phyloP scores from a whole-genome alignment of 176 grass and related monocot species.

The Bolboschoenus planiculmis region DNA sequence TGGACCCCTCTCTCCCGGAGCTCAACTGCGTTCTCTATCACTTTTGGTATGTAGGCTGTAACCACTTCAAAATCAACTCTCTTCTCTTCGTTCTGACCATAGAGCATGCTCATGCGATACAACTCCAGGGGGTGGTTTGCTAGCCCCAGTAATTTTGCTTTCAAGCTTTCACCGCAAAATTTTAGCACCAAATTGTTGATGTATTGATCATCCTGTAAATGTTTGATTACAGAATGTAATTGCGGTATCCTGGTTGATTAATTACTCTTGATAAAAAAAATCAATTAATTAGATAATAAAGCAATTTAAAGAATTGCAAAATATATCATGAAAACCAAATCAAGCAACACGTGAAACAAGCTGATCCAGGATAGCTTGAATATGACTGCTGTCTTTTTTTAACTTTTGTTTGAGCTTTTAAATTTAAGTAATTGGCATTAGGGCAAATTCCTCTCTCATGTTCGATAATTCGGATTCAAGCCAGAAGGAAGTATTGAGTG shows the following conservation, averaged over 20 bases:
- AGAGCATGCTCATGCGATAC: slow-evolving; percentile 7
- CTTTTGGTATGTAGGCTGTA: not conserved
- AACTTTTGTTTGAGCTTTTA: not conserved
- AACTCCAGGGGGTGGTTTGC: slow-evolving; percentile 19
- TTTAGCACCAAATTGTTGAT: slow-evolving; percentile 19
- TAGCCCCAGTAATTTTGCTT: not conserved
- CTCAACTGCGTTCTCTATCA: not conserved
- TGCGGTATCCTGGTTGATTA: too few relatives aligned
- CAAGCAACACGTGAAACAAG: too few relatives aligned
- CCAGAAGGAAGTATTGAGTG: not conserved
- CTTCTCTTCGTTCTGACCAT: not conserved
- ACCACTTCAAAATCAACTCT: not conserved
- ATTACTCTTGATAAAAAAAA: too few relatives aligned
- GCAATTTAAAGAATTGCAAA: too few relatives aligned
- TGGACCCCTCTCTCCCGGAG: slow-evolving; percentile 11
- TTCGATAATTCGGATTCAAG: not conserved
- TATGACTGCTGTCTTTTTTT: not conserved
- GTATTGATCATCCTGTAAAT: not conserved
- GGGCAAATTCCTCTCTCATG: not conserved
- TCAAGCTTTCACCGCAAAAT: not conserved
- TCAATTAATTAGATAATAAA: too few relatives aligned
- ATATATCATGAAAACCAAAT: not conserved
- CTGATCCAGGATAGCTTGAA: too few relatives aligned
- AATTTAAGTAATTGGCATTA: not conserved
- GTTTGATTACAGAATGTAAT: not conserved